These are phyloP conservation scores for Ammopiptanthus mongolicus DNA, from an alignment of 306 rosid species.

Conservation along the genomic window DNA sequence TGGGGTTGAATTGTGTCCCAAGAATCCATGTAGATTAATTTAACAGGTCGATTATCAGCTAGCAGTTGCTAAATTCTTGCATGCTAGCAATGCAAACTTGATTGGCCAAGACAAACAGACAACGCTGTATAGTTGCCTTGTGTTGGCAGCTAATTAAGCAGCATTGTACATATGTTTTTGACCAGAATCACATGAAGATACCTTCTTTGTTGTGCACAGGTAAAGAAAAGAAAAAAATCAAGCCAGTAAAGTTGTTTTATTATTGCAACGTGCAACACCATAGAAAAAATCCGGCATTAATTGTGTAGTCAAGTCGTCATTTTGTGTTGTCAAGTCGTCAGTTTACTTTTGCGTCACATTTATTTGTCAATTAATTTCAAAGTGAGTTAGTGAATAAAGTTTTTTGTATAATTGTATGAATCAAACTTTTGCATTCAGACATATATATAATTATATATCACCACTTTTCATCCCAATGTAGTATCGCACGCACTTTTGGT, in stretches of 20 bases:
- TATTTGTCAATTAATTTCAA: background rate
- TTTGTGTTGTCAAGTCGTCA: conserved; percentile 13
- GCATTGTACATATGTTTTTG: background rate
- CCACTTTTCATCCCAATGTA: background rate
- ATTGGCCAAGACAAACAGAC: conserved; percentile 21
- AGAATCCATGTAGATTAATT: background rate
- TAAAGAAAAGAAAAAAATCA: background rate
- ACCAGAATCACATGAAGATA: conserved; percentile 5
- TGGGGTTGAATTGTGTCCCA: background rate
- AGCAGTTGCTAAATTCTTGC: background rate
- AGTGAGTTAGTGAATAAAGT: background rate
- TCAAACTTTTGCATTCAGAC: background rate
- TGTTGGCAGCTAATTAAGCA: background rate
- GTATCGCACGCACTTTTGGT: background rate
- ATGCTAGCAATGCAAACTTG: background rate
- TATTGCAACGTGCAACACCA: background rate
- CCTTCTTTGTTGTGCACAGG: background rate
- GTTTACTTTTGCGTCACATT: conserved; percentile 13
- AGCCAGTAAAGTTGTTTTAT: background rate
- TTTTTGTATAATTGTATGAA: too few relatives aligned
- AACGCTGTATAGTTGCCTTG: background rate
- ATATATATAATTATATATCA: background rate
- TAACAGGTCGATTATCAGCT: background rate
- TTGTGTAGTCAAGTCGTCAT: conserved; percentile 17
- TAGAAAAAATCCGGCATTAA: background rate